Evolutionary conservation across 352 stramenopile species (phyloP).

Genomic region (Phytophthora capsici): DNA sequence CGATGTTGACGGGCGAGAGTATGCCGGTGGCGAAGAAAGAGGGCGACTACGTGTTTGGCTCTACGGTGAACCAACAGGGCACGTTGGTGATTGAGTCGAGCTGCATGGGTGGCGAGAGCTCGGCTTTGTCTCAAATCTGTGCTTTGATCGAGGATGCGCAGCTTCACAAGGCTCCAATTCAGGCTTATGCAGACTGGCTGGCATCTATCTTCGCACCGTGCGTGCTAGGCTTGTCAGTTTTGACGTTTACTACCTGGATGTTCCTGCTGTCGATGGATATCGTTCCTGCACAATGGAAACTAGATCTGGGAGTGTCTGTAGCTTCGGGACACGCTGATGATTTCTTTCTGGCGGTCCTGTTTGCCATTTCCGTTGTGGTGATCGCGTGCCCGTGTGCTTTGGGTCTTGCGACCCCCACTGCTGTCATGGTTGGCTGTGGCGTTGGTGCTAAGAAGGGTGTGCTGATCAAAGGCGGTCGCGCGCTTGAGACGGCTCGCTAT

Average conservation of each 20-base stretch:
- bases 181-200: constrained; percentile 77
- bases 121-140: constrained; percentile 76
- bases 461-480: constrained; percentile 87
- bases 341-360: constrained; percentile 77
- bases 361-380: constrained; percentile 89
- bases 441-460: constrained; percentile 90
- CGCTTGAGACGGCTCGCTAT: constrained; percentile 83
- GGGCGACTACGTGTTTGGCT: constrained; percentile 86
- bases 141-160: constrained; percentile 89
- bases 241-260: constrained; percentile 33
- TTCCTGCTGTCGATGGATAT: constrained; percentile 15
- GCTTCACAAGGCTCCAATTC: constrained; percentile 88
- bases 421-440: constrained; percentile 89
- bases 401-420: constrained; percentile 83
- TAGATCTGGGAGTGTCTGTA: constrained; percentile 32
- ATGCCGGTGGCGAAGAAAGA: constrained; percentile 86
- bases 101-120: constrained; percentile 75
- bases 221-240: constrained; percentile 20
- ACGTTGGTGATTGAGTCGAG: constrained; percentile 86
- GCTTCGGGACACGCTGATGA: constrained; percentile 67
- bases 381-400: constrained; percentile 89
- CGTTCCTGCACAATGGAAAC: constrained; percentile 22
- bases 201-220: constrained; percentile 41
- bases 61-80: constrained; percentile 86
- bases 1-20: constrained; percentile 87